Evolutionary conservation across 768 basidiomycete genomes (phyloP).

Genomic region (Boletellus ananiceps): DNA sequence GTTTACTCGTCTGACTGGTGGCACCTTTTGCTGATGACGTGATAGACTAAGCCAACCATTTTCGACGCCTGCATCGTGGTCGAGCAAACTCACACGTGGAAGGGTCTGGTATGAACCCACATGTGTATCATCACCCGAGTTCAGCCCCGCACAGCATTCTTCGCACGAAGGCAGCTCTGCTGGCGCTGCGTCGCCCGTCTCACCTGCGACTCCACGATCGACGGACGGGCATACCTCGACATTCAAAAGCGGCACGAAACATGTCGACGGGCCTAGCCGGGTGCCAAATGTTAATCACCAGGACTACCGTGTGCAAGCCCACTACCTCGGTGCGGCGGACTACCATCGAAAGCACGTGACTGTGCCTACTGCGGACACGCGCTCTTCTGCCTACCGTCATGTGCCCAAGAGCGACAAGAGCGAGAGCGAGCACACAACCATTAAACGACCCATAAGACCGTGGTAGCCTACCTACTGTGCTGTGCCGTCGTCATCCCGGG

Average conservation of each 20-base stretch:
- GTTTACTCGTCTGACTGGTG: background rate
- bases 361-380: constrained; percentile 21
- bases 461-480: constrained; percentile 33
- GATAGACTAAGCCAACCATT: constrained; percentile 18
- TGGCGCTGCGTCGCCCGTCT: constrained; percentile 47
- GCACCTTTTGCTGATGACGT: background rate
- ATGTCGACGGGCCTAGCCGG: constrained; percentile 10
- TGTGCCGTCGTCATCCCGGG: background rate
- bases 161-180: constrained; percentile 44
- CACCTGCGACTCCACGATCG: constrained; percentile 51
- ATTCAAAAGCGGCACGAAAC: constrained; percentile 12
- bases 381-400: constrained; percentile 25
- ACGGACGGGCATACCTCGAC: constrained; percentile 18
- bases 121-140: constrained; percentile 14
- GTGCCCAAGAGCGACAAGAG: constrained; percentile 32
- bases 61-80: constrained; percentile 24
- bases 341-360: constrained; percentile 14
- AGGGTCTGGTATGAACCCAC: constrained; percentile 16
- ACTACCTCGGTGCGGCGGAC: constrained; percentile 6
- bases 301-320: constrained; percentile 13
- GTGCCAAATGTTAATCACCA: constrained; percentile 8
- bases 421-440: constrained; percentile 30
- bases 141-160: constrained; percentile 28
- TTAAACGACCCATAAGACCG: constrained; percentile 40
- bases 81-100: constrained; percentile 15